These are phyloP conservation scores for Phoma herbarum DNA, from an alignment of 2,329 filamentous ascomycete species.

Conservation along the genomic window DNA sequence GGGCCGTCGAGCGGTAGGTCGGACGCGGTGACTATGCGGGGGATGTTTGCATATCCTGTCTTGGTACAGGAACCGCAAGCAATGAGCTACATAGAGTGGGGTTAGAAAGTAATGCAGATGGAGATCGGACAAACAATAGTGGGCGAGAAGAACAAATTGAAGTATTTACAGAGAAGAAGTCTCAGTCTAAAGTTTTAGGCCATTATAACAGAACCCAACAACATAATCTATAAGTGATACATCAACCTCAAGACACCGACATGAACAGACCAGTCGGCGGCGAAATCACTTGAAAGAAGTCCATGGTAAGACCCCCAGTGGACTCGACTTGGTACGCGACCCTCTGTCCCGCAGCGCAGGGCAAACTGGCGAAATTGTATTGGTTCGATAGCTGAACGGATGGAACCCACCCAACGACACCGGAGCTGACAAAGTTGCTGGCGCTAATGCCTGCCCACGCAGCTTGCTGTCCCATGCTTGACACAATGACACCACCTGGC, in stretches of 20 bases:
- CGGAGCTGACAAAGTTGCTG: constrained; percentile 15
- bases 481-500: constrained; percentile 49
- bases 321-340: constrained; percentile 39
- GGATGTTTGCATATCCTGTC: background rate
- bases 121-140: background rate
- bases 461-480: constrained; percentile 29
- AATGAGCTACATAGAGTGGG: background rate
- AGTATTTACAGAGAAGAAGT: constrained; percentile 22
- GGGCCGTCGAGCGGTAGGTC: constrained; percentile 5
- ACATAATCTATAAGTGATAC: constrained; percentile 1
- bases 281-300: constrained; percentile 40
- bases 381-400: constrained; percentile 28
- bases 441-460: constrained; percentile 20
- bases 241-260: constrained; percentile 15
- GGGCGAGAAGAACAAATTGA: constrained; percentile 6
- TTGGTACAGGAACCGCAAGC: background rate
- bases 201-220: constrained; percentile 7
- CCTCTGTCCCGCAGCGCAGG: constrained; percentile 37
- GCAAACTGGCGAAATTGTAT: constrained; percentile 32
- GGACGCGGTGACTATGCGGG: constrained; percentile 2
- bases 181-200: constrained; percentile 11
- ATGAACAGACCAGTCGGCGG: constrained; percentile 40
- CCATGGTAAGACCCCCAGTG: constrained; percentile 32
- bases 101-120: background rate
- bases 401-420: constrained; percentile 26